These are phyloP conservation scores for Serendipita vermifera DNA, from an alignment of 768 basidiomycete genomes.

Conservation along the genomic window DNA sequence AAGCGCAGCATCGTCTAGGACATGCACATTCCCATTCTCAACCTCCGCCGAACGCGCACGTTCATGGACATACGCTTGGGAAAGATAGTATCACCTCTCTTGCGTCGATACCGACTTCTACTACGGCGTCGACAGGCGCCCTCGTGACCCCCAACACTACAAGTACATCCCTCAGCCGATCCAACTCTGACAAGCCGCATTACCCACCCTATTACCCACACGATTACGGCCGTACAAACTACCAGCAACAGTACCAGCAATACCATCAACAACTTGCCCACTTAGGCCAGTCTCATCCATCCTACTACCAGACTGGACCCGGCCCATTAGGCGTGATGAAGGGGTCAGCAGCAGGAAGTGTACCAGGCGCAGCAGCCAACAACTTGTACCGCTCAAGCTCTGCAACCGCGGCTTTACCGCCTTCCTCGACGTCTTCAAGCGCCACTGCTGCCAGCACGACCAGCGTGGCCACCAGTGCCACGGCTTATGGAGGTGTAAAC, in stretches of 20 bases:
- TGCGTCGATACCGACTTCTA: conserved; percentile 2
- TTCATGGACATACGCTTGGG: not conserved
- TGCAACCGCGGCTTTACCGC: not conserved
- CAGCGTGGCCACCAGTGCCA: not conserved
- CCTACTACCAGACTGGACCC: not conserved
- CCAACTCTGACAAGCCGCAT: conserved; percentile 1
- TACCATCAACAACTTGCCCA: not conserved
- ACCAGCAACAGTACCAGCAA: not conserved
- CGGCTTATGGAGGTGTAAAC: not conserved
- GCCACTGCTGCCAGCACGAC: not conserved
- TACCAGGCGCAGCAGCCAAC: not conserved
- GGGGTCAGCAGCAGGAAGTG: no score
- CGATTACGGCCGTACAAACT: not conserved
- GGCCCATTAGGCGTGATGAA: no score
- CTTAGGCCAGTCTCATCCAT: not conserved
- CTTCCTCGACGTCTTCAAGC: conserved; percentile 1
- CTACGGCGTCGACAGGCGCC: not conserved
- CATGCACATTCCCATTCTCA: no score
- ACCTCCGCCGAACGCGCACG: not conserved
- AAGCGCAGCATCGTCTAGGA: no score
- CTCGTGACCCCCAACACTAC: not conserved
- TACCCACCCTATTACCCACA: not conserved
- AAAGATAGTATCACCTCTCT: conserved; percentile 7
- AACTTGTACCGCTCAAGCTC: not conserved
- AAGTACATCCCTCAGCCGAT: not conserved